These are phyloP conservation scores for Sugiyamaella floridensis DNA, from an alignment of 805 yeast species.

Conservation along the genomic window DNA sequence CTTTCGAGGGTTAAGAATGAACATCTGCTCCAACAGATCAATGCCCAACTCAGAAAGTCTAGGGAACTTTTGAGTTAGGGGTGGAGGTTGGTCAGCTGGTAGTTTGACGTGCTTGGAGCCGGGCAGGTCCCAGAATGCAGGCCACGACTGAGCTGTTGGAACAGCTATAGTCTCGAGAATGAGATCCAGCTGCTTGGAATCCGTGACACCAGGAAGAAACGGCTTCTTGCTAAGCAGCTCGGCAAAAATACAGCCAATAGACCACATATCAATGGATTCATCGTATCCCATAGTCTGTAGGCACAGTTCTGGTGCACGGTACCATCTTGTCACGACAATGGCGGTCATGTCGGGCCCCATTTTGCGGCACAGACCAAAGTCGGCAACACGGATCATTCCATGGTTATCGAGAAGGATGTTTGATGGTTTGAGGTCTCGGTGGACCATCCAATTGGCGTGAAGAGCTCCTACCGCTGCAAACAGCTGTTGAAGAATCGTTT, in stretches of 20 bases:
- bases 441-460: slow-evolving; percentile 34
- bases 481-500: slow-evolving; percentile 25
- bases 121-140: slow-evolving; percentile 56
- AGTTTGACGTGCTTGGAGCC: slow-evolving; percentile 82
- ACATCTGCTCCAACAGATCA: slow-evolving; percentile 35
- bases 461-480: slow-evolving; percentile 21
- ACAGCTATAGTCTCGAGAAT: slow-evolving; percentile 40
- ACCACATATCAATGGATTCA: slow-evolving; percentile 45
- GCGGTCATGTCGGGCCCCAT: slow-evolving; percentile 39
- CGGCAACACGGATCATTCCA: slow-evolving; percentile 77
- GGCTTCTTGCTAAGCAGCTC: slow-evolving; percentile 37
- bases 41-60: slow-evolving; percentile 16
- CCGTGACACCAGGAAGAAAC: slow-evolving; percentile 41
- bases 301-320: slow-evolving; percentile 33
- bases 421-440: slow-evolving; percentile 87
- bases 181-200: slow-evolving; percentile 38
- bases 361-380: slow-evolving; percentile 64
- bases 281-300: slow-evolving; percentile 37
- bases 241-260: slow-evolving; percentile 53
- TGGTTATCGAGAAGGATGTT: slow-evolving; percentile 65
- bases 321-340: slow-evolving; percentile 47
- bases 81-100: slow-evolving; percentile 61
- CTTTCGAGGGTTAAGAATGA: slow-evolving; percentile 38
- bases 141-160: slow-evolving; percentile 47
- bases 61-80: slow-evolving; percentile 12